Evolutionary conservation across 768 basidiomycete genomes (phyloP).

Genomic region (Clathrus columnatus): DNA sequence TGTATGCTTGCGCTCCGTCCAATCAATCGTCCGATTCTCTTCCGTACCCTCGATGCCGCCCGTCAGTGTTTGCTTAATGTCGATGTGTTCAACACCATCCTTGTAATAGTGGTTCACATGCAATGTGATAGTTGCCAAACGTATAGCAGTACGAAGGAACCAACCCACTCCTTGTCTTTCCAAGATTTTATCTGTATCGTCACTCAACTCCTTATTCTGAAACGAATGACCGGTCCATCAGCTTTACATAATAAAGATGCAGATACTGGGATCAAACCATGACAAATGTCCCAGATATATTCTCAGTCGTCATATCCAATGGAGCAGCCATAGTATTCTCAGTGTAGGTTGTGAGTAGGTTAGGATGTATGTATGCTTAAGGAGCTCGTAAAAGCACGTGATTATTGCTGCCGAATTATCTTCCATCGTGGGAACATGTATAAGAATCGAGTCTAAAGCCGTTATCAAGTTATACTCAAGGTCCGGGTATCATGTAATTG

Average conservation of each 20-base stretch:
- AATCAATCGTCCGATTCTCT: constrained; percentile 13
- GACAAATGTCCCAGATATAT: constrained; percentile 52
- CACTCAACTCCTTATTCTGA: constrained; percentile 65
- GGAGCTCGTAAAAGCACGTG: not conserved
- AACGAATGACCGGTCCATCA: not conserved
- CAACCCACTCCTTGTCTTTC: constrained; percentile 64
- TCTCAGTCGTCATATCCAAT: constrained; percentile 44
- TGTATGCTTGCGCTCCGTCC: constrained; percentile 3
- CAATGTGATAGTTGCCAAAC: constrained; percentile 48
- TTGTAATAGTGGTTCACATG: constrained; percentile 46
- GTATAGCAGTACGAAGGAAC: constrained; percentile 55
- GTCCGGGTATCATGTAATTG: no score
- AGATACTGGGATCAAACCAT: constrained; percentile 35
- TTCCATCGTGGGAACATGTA: no score
- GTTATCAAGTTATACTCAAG: no score
- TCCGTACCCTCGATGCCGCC: constrained; percentile 14
- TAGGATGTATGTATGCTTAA: not conserved
- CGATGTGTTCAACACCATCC: constrained; percentile 14
- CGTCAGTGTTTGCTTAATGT: constrained; percentile 14
- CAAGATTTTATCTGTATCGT: constrained; percentile 54
- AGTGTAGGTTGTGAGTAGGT: no score
- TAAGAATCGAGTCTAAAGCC: no score
- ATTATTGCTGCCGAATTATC: no score
- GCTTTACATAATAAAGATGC: not conserved
- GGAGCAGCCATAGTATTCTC: constrained; percentile 54